phyloP scores from a whole-genome alignment of 352 stramenopile species.

The Phytophthora tentaculata region DNA sequence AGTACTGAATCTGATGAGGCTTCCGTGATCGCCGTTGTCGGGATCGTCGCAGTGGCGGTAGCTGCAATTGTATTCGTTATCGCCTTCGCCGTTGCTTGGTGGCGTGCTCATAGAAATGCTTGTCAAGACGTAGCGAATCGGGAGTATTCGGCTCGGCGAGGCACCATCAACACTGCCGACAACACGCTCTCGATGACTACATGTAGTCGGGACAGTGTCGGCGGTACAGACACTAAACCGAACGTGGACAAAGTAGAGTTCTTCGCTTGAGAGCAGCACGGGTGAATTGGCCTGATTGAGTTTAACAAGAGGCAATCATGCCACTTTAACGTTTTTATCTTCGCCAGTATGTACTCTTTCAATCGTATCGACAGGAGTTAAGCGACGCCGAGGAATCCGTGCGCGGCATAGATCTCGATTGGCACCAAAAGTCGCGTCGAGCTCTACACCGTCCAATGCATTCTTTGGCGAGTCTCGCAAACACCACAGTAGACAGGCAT shows the following conservation, averaged over 20 bases:
- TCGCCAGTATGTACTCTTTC: no score
- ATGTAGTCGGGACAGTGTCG: slow-evolving; percentile 16
- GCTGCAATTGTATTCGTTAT: slow-evolving; percentile 9
- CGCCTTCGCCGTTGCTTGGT: neutral
- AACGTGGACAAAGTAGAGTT: slow-evolving; percentile 20
- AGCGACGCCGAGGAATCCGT: neutral
- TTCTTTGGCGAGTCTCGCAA: neutral
- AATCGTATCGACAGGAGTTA: no score
- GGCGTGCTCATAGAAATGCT: slow-evolving; percentile 2
- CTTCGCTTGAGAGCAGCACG: slow-evolving; percentile 10
- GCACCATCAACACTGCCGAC: slow-evolving; percentile 18
- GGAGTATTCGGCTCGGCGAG: slow-evolving; percentile 17
- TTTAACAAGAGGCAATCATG: neutral
- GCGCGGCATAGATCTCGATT: slow-evolving; percentile 1
- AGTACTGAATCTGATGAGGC: neutral
- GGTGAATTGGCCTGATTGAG: neutral
- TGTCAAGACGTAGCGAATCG: neutral
- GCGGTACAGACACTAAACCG: neutral
- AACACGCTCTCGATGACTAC: slow-evolving; percentile 20
- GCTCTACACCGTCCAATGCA: slow-evolving; percentile 9
- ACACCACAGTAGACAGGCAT: slow-evolving; percentile 4
- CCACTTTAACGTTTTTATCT: no score
- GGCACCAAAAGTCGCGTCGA: slow-evolving; percentile 16
- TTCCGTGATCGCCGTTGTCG: slow-evolving; percentile 1
- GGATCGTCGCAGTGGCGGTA: slow-evolving; percentile 12